A percentile compares a stretch with the other conserved stretches of the same genome.
Conservation (phyloP, 441 rosid genomes). For the Rhodomyrtus psidioides region DNA sequence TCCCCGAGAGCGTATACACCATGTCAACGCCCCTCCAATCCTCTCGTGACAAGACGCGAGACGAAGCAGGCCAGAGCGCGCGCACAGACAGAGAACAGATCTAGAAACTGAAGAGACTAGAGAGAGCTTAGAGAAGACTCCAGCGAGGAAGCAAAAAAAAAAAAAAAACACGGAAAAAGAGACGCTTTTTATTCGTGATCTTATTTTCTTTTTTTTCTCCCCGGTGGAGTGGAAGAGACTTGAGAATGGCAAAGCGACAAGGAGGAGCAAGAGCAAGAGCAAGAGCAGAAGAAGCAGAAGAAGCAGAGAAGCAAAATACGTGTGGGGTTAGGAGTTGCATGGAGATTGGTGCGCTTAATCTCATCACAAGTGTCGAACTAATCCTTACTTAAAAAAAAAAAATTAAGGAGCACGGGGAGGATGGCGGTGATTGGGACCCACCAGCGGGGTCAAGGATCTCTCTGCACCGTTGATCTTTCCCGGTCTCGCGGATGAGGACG, state of each 20-base stretch:
- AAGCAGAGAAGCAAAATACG: background rate
- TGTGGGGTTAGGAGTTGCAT: conserved; percentile 18
- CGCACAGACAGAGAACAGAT: background rate
- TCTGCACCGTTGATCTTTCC: background rate
- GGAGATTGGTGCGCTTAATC: background rate
- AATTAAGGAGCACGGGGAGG: too few species aligned
- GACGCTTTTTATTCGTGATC: background rate
- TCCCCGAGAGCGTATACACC: conserved; percentile 49
- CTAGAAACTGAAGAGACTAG: background rate
- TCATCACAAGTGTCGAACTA: background rate
- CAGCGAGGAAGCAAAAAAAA: background rate
- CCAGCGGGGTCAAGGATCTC: background rate
- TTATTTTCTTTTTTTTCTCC: too few species aligned
- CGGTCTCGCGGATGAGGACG: background rate
- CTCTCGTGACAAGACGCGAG: background rate
- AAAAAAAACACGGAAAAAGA: background rate
- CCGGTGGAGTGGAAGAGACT: too few species aligned
- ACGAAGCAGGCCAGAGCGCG: background rate
- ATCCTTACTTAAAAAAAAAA: too few species aligned
- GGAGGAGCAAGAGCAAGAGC: too few species aligned
- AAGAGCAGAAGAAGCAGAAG: too few species aligned
- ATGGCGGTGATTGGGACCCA: background rate
- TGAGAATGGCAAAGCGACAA: background rate
- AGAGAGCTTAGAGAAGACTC: background rate
- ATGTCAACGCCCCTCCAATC: conserved; percentile 10